These are phyloP conservation scores for Diplosphaera chodatii DNA, from an alignment of 139 green algal species.

Conservation along the genomic window DNA sequence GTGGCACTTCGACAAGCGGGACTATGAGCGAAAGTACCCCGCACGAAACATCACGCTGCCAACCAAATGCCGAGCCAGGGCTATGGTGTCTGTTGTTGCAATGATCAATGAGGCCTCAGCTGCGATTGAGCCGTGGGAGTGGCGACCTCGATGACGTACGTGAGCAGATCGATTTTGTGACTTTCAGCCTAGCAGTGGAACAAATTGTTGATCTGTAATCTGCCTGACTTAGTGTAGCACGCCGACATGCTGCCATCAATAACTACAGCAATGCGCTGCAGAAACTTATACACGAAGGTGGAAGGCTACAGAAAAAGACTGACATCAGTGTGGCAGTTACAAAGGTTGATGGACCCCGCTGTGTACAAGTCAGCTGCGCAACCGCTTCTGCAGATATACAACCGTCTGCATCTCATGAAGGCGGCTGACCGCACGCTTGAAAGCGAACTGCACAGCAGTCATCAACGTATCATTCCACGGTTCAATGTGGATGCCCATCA, in stretches of 20 bases:
- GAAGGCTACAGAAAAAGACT: too few relatives aligned
- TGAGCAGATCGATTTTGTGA: too few relatives aligned
- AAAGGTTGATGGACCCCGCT: too few relatives aligned
- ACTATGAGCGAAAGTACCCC: conserved; percentile 31
- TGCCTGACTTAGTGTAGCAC: too few relatives aligned
- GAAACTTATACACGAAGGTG: too few relatives aligned
- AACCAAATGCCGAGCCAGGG: conserved; percentile 30
- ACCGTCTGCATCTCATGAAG: conserved; percentile 62
- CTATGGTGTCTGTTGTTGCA: conserved; percentile 29
- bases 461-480: too few relatives aligned
- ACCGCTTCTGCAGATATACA: not conserved
- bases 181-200: too few relatives aligned
- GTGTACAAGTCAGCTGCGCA: not conserved
- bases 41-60: conserved; percentile 38
- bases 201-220: too few relatives aligned
- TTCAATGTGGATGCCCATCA: too few relatives aligned
- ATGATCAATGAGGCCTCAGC: conserved; percentile 37
- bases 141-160: not conserved
- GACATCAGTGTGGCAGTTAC: too few relatives aligned
- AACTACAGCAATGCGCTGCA: too few relatives aligned
- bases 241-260: too few relatives aligned
- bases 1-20: conserved; percentile 72
- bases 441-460: conserved; percentile 58
- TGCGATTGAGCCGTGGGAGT: conserved; percentile 8
- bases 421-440: conserved; percentile 61